A percentile compares a stretch with the other conserved stretches of the same genome.
Conservation (phyloP, 768 basidiomycete species). For the Xerocomus spinulosus region DNA sequence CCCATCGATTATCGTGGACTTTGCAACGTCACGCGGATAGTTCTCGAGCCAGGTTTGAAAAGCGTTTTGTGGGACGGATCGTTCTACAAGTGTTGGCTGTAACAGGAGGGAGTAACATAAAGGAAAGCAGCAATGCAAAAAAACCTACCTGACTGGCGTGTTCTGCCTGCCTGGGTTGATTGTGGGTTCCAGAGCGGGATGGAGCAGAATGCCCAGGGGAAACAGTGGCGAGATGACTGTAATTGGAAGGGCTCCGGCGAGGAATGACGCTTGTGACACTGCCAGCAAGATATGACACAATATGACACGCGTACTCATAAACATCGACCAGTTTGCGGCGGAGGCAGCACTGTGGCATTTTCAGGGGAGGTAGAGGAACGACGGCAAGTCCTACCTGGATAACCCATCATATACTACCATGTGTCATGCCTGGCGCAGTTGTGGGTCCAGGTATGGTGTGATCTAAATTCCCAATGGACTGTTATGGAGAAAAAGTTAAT, state of each 20-base stretch:
- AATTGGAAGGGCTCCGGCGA: neutral
- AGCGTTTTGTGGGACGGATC: neutral
- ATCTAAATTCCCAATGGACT: no score
- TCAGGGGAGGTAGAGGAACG: neutral
- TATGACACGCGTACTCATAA: slow-evolving; percentile 12
- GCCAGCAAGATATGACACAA: slow-evolving; percentile 3
- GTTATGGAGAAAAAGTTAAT: no score
- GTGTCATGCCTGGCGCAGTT: no score
- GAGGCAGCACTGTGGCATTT: slow-evolving; percentile 16
- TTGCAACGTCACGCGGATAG: neutral
- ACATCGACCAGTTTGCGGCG: slow-evolving; percentile 10
- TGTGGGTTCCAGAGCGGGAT: neutral
- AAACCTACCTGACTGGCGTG: no score
- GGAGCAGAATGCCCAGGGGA: neutral
- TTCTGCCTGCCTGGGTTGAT: no score
- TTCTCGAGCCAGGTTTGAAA: slow-evolving; percentile 15
- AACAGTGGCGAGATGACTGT: neutral
- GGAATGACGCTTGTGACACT: neutral
- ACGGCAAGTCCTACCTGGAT: neutral
- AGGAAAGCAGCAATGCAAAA: no score
- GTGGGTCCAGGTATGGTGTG: no score
- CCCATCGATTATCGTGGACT: slow-evolving; percentile 23
- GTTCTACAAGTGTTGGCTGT: neutral
- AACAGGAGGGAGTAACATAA: neutral
- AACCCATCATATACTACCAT: neutral